Conservation (phyloP, 2,329 filamentous ascomycete genomes). For the Didymella exigua region DNA sequence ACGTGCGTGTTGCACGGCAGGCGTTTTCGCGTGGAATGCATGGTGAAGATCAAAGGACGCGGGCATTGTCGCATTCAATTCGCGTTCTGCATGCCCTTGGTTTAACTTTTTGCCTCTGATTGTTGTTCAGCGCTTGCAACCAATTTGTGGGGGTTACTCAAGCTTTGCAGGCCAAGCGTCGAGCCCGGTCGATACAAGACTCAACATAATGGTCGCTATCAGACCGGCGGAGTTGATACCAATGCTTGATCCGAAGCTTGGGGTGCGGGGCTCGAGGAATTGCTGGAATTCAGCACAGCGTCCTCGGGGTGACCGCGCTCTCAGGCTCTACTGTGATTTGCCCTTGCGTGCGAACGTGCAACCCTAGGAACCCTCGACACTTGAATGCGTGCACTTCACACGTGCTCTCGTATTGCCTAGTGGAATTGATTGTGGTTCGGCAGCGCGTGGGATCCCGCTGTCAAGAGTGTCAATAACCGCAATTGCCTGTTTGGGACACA, state of each 20-base stretch:
- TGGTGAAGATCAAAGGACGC: neutral
- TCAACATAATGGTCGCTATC: conserved; percentile 12
- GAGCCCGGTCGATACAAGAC: conserved; percentile 9
- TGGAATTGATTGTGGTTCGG: conserved; percentile 5
- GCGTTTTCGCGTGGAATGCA: neutral
- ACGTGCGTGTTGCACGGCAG: neutral
- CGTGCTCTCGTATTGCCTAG: conserved; percentile 6
- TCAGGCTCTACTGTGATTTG: too few relatives aligned
- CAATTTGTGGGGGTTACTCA: neutral
- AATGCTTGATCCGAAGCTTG: conserved; percentile 6
- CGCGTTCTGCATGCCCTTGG: neutral
- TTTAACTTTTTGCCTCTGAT: neutral
- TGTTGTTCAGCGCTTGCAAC: neutral
- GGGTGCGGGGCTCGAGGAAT: neutral
- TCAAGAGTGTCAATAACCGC: conserved; percentile 11
- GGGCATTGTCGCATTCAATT: conserved; percentile 1
- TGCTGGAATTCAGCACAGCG: neutral
- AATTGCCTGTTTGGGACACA: conserved; percentile 1
- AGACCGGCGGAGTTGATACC: conserved; percentile 3
- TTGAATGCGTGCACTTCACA: neutral
- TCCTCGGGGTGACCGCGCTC: too few relatives aligned
- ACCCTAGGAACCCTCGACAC: neutral
- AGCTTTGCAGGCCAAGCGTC: neutral
- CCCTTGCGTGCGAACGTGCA: conserved; percentile 11
- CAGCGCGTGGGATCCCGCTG: conserved; percentile 20